Evolutionary conservation across 306 rosid genomes (phyloP).

Genomic region (Quercus ilex): DNA sequence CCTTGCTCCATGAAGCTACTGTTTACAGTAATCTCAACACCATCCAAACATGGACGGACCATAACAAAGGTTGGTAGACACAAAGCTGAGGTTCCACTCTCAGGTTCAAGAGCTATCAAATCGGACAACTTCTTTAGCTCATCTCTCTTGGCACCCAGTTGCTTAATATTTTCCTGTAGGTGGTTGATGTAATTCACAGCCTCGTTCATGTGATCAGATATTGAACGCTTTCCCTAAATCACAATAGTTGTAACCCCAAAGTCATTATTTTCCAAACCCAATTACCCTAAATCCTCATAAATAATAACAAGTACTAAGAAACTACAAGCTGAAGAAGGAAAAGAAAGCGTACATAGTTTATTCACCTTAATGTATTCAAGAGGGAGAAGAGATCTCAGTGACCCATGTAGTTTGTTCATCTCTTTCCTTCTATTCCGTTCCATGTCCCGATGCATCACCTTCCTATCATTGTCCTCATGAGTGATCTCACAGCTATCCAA

Average conservation of each 20-base stretch:
- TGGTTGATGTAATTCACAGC: constrained; percentile 62
- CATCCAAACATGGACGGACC: constrained; percentile 39
- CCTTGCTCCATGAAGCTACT: neutral
- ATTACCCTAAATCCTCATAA: neutral
- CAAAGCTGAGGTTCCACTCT: constrained; percentile 3
- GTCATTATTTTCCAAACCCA: neutral
- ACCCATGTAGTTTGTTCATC: constrained; percentile 44
- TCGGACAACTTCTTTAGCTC: constrained; percentile 31
- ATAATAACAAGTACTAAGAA: too few species aligned
- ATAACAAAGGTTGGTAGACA: constrained; percentile 11
- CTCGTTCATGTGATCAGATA: constrained; percentile 55
- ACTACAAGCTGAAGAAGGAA: neutral
- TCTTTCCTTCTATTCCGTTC: constrained; percentile 76
- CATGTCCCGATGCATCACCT: constrained; percentile 51
- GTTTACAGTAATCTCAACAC: constrained; percentile 47
- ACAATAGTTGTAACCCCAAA: constrained; percentile 25
- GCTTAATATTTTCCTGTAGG: constrained; percentile 37
- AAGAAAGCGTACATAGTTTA: neutral
- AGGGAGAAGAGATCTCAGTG: constrained; percentile 66
- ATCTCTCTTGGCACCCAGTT: constrained; percentile 40
- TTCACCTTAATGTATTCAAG: constrained; percentile 49
- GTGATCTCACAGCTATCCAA: neutral
- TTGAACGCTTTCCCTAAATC: constrained; percentile 76
- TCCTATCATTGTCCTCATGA: constrained; percentile 27
- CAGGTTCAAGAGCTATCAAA: neutral